A percentile compares a stretch with the other conserved stretches of the same genome.
Conservation (phyloP, 1,284 basidiomycete species). For the Pseudomicrostroma phylloplanum region DNA sequence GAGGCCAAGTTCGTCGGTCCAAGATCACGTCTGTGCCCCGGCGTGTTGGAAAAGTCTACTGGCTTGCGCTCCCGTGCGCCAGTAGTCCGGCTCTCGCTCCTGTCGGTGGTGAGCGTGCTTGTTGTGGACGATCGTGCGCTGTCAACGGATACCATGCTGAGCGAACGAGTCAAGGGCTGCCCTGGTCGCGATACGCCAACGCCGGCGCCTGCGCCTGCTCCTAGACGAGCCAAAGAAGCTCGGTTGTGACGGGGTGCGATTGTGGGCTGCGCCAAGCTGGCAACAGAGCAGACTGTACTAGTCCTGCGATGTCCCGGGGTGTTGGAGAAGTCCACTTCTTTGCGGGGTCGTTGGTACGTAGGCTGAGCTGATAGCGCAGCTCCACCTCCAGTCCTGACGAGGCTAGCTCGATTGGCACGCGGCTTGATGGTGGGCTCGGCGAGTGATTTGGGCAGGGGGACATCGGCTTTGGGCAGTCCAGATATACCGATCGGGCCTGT, state of each 20-base stretch:
- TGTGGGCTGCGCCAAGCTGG: slow-evolving; percentile 17
- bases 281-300: slow-evolving; percentile 10
- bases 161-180: background rate
- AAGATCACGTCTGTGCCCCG: slow-evolving; percentile 30
- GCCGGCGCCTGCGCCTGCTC: background rate
- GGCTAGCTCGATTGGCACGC: slow-evolving; percentile 26
- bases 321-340: slow-evolving; percentile 26
- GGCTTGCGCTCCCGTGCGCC: slow-evolving; percentile 9
- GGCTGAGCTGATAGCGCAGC: background rate
- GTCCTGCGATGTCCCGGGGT: slow-evolving; percentile 31
- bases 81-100: background rate
- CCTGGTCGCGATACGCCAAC: too few species aligned
- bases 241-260: slow-evolving; percentile 23
- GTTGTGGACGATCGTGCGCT: background rate
- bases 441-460: slow-evolving; percentile 16
- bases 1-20: slow-evolving; percentile 6
- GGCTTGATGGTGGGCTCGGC: slow-evolving; percentile 25
- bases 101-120: background rate
- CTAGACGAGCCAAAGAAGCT: slow-evolving; percentile 14
- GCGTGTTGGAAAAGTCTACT: slow-evolving; percentile 23
- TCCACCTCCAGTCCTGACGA: background rate
- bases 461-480: slow-evolving; percentile 20
- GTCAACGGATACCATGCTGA: background rate
- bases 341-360: slow-evolving; percentile 9
- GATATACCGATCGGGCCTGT: slow-evolving; percentile 22